Evolutionary conservation across 2,329 filamentous ascomycete genomes (phyloP).

Genomic region (Alternaria sp.): DNA sequence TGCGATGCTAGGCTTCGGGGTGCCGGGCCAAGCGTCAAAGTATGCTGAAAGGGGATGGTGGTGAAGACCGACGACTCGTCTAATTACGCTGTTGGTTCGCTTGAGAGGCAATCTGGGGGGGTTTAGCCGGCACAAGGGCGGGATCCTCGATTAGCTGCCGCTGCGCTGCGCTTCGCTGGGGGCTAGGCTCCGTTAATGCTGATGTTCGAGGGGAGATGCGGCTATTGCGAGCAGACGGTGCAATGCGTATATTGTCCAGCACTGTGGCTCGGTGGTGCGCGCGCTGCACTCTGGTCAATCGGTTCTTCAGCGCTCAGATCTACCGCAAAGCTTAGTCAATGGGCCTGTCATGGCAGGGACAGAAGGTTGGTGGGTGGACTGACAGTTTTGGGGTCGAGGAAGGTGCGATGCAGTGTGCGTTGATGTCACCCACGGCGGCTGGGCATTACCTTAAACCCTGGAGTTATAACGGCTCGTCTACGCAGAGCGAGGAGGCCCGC

Average conservation of each 20-base stretch:
- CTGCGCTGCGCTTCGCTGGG: conserved; percentile 41
- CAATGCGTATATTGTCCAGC: conserved; percentile 41
- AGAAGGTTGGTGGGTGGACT: conserved; percentile 11
- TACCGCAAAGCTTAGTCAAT: conserved; percentile 27
- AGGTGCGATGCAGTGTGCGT: conserved; percentile 18
- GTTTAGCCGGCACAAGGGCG: conserved; percentile 47
- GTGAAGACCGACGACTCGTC: conserved; percentile 26
- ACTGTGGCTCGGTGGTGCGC: conserved; percentile 31
- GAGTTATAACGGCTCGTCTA: conserved; percentile 39
- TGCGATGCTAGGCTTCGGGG: conserved; percentile 16
- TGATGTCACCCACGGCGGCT: conserved; percentile 37
- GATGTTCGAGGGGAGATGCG: conserved; percentile 22
- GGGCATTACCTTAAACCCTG: conserved; percentile 42
- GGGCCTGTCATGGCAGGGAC: conserved; percentile 5
- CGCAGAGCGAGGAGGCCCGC: conserved; percentile 30
- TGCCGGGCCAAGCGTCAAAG: conserved; percentile 22
- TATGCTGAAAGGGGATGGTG: conserved; percentile 25
- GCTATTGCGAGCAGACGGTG: conserved; percentile 25
- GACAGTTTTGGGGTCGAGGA: conserved; percentile 15
- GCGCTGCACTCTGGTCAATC: conserved; percentile 22
- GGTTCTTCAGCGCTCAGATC: conserved; percentile 15
- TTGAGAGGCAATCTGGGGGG: conserved; percentile 43
- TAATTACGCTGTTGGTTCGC: conserved; percentile 47
- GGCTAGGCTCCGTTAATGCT: conserved; percentile 37
- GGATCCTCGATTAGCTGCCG: conserved; percentile 48